These are phyloP conservation scores for Osmanthus fragrans DNA, from an alignment of 257 asterid genomes.

Conservation along the genomic window DNA sequence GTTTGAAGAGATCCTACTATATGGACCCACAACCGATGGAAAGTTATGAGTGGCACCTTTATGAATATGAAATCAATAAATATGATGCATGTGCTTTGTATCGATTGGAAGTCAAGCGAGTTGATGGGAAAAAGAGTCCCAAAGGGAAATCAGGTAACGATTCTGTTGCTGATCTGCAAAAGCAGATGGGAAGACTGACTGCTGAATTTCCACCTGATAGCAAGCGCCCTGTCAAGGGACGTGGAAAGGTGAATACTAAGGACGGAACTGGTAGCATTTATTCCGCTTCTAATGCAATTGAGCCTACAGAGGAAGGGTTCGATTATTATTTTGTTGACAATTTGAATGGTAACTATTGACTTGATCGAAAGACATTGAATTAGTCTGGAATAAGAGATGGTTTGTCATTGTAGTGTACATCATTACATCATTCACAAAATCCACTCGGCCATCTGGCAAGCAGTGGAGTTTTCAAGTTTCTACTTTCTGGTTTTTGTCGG, in stretches of 20 bases:
- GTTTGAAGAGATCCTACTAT: constrained; percentile 93
- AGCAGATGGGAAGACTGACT: constrained; percentile 77
- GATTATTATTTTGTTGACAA: constrained; percentile 62
- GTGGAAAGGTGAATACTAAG: constrained; percentile 43
- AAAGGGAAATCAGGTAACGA: constrained; percentile 71
- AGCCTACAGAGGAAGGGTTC: constrained; percentile 45
- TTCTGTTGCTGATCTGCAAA: constrained; percentile 85
- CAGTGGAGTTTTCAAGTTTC: constrained; percentile 30
- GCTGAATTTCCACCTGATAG: constrained; percentile 75
- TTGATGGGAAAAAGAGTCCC: constrained; percentile 70
- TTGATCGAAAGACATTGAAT: constrained; percentile 21
- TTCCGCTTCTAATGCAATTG: constrained; percentile 28
- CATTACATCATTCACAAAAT: constrained; percentile 14
- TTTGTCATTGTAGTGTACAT: constrained; percentile 32
- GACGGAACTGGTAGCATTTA: constrained; percentile 31
- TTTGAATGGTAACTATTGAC: constrained; percentile 52
- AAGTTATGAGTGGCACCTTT: constrained; percentile 88
- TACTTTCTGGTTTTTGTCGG: constrained; percentile 7
- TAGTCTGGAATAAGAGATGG: constrained; percentile 35
- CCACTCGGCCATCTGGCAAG: constrained; percentile 45
- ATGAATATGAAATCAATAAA: constrained; percentile 76
- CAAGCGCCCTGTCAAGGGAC: constrained; percentile 47
- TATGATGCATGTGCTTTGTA: constrained; percentile 74
- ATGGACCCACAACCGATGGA: constrained; percentile 99
- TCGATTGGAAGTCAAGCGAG: constrained; percentile 79